A percentile compares a stretch with the other conserved stretches of the same genome.
Conservation (phyloP, 2,329 filamentous ascomycete species). For the Trichoderma gracile region DNA sequence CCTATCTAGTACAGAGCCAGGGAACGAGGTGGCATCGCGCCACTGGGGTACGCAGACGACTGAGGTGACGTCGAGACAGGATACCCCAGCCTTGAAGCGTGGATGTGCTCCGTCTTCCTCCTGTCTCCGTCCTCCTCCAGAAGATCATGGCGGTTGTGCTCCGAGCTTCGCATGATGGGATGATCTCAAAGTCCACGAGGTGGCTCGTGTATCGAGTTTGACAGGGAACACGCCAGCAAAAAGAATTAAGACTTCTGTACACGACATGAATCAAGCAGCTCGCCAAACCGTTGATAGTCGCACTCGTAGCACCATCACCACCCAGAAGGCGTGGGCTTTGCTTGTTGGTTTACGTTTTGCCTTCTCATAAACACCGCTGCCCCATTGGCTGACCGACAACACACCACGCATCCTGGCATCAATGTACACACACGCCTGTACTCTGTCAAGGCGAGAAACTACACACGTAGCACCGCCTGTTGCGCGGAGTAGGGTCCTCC, state of each 20-base stretch:
- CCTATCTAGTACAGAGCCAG: neutral
- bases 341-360: slow-evolving; percentile 16
- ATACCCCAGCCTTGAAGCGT: slow-evolving; percentile 7
- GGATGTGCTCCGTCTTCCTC: neutral
- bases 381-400: slow-evolving; percentile 2
- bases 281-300: neutral
- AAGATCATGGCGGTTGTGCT: neutral
- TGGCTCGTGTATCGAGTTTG: neutral
- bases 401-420: slow-evolving; percentile 10
- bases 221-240: neutral
- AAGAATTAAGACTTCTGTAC: neutral
- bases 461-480: no score
- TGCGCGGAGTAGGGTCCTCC: no score
- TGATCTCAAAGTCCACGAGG: slow-evolving; percentile 7
- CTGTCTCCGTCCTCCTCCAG: neutral
- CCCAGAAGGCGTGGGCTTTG: neutral
- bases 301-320: no score
- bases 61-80: slow-evolving; percentile 10
- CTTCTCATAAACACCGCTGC: slow-evolving; percentile 14
- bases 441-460: neutral
- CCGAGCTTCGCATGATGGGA: slow-evolving; percentile 10
- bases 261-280: slow-evolving; percentile 3
- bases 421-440: neutral
- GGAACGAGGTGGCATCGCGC: neutral
- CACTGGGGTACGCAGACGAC: neutral